These are phyloP conservation scores for Podospora fimiseda DNA, from an alignment of 495 filamentous ascomycete genomes.

Conservation along the genomic window DNA sequence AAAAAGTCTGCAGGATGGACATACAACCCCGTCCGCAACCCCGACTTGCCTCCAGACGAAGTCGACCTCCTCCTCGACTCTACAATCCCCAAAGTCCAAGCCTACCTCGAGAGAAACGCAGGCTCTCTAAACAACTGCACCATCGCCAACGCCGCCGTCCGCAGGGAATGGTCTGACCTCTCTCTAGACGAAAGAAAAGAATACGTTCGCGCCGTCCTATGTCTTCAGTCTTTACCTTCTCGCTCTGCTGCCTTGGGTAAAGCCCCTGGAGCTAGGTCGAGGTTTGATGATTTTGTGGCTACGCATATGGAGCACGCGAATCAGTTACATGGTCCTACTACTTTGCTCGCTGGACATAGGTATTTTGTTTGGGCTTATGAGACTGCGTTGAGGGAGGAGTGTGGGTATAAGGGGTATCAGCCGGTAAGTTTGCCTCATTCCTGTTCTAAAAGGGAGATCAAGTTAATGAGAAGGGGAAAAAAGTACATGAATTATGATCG, in stretches of 20 bases:
- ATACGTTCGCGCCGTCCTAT: conserved; percentile 62
- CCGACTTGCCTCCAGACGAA: conserved; percentile 6
- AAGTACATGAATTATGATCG: conserved; percentile 35
- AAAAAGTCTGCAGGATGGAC: too few relatives aligned
- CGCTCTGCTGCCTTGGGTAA: conserved; percentile 34
- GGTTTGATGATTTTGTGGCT: conserved; percentile 67
- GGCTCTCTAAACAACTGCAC: conserved; percentile 8
- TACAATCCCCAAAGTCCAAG: conserved; percentile 11
- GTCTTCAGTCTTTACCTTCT: conserved; percentile 49
- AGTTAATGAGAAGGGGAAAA: conserved; percentile 59
- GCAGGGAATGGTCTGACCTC: conserved; percentile 7
- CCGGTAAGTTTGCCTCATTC: conserved; percentile 58
- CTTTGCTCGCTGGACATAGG: conserved; percentile 66
- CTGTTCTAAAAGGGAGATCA: conserved; percentile 57
- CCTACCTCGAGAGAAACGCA: conserved; percentile 2
- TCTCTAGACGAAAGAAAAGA: too few relatives aligned
- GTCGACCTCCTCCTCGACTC: conserved; percentile 8
- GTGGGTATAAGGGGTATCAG: conserved; percentile 52
- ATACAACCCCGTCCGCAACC: too few relatives aligned
- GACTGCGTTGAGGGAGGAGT: conserved; percentile 61
- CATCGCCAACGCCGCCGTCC: conserved; percentile 7
- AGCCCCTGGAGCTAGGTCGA: conserved; percentile 30
- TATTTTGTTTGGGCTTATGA: conserved; percentile 61
- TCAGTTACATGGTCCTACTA: conserved; percentile 57
- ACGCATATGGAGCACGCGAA: conserved; percentile 60